Evolutionary conservation across 2,329 filamentous ascomycete species (phyloP), one percentile per base, ranked within the genome.

Genomic region (Arthrobotrys megalospora): DNA sequence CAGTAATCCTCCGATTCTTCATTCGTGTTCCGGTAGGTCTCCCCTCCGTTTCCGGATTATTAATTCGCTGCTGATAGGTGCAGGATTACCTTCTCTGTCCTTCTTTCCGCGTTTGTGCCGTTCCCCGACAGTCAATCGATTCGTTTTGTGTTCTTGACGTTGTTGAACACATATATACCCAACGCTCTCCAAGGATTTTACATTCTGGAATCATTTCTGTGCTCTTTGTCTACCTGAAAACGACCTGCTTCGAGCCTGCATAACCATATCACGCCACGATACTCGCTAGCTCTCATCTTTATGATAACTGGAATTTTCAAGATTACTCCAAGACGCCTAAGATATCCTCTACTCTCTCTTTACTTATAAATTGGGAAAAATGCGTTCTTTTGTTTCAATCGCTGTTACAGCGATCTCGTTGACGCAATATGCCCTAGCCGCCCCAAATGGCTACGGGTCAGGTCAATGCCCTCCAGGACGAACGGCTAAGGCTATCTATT

Each of bases 401-500:
- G 50, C 52, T 36, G 62, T 62, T 41, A 52, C 62, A 43, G 69
- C 62, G 48, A 28, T 73, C 14, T 73, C 62, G 12, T 66, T 73
- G 43, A 52, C 62, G 11, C 60, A 60, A 48, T 66, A 66, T 66
- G 50, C 62, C 41, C 28, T 73, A 19, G 69, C 60, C 14, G 60
- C 48, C n/a, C 69, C 69, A 21, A 45, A 50, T 60, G 43, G 55
- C 55, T 41, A 14, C 60, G 48, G 45, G 38, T 10, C 69, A 58
- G 69, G 60, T 14, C 48, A 58, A 50, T 73, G 62, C 60, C 38
- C 16, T 52, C 21, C 11, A 8, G 52, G 48, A 7, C 58, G 60
- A 45, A 80, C 80, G 10, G 82, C 80, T 24, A 87, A 87, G 81
- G 88, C 88, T 0, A 81, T 90, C 16, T 90, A 90, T 82, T 83